Evolutionary conservation across 2,329 filamentous ascomycete genomes (phyloP).

Genomic region (Ceratocystis papillata): DNA sequence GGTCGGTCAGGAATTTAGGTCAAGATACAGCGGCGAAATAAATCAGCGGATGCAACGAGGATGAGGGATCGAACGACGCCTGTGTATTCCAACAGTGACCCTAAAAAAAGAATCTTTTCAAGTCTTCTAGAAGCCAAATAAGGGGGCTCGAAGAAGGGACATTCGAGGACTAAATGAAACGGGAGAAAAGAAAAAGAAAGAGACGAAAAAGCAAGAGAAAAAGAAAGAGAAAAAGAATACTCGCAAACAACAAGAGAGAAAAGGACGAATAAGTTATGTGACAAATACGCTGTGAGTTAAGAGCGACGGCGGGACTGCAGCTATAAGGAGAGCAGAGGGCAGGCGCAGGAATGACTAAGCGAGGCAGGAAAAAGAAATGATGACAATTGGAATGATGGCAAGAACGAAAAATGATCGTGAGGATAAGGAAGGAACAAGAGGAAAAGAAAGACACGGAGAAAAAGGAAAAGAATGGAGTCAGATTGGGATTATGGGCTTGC

Average conservation of each 20-base stretch:
- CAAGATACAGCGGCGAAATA: neutral
- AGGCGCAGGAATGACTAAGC: too few species aligned
- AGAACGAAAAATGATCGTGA: neutral
- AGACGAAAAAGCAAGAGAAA: neutral
- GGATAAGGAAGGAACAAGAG: neutral
- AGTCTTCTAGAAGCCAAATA: neutral
- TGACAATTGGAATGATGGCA: too few species aligned
- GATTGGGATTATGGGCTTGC: neutral
- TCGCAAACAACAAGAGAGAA: neutral
- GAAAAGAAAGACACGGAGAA: constrained; percentile 5
- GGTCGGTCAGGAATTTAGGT: neutral
- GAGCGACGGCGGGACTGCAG: too few species aligned
- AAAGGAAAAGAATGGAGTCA: neutral
- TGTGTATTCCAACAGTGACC: too few species aligned
- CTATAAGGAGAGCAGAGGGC: too few species aligned
- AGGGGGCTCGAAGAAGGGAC: neutral
- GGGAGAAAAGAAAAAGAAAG: constrained; percentile 2
- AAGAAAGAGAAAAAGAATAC: neutral
- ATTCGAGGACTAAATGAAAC: neutral
- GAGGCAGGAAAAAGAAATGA: too few species aligned
- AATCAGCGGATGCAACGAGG: neutral
- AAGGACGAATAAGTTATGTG: too few species aligned
- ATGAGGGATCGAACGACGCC: too few species aligned
- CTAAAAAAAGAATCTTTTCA: neutral
- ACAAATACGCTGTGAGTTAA: too few species aligned